Evolutionary conservation across 306 rosid genomes (phyloP), one percentile per base, ranked within the genome.

Genomic region (Rosa lucieae): DNA sequence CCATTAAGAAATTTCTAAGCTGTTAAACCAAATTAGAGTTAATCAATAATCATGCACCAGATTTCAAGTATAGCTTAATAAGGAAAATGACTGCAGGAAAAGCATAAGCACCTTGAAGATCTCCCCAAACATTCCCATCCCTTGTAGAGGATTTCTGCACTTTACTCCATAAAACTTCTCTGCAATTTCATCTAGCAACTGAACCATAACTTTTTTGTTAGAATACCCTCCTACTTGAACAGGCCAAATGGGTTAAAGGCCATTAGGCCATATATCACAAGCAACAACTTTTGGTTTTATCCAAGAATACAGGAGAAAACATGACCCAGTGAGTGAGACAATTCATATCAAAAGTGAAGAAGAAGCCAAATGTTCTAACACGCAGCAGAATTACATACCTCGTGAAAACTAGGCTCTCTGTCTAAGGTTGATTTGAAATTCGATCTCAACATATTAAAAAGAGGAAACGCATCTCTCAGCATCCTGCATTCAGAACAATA

Each of bases 121-220:
- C 82, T 96, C 99, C 55, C 96, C 97, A 62, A 96, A 90, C 94
- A 96, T 86, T 29, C 99, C 99, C 94, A 96, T 86, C 62, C 99
- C 99, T 91, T 89, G 92, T 65, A 93, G 78, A 2, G 99, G 97
- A 80, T 90, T 93, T 85, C 85, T 91, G 70, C 97, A 88, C 44
- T 87, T 89, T 49, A 96, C 96, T 75, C 96, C 96, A 65, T 84
- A 96, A 84, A 93, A 93, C 82, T 83, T 96, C 87, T 88, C 94
- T 3, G 93, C 97, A 47, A 93, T 85, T 29, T 91, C 96, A 78
- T 96, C 99, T 42, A 91, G 90, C 91, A 96, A 88, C 99, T 96
- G 81, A 79, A 84, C 68, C 86, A 83, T 69, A 81, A 74, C 65
- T 68, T 77, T 82, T 72, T 75, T 21, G 82, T 91, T 75, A 92